Base-by-base conservation (phyloP, 2,329 filamentous ascomycete species). In the Ampelomyces quisqualis region DNA sequence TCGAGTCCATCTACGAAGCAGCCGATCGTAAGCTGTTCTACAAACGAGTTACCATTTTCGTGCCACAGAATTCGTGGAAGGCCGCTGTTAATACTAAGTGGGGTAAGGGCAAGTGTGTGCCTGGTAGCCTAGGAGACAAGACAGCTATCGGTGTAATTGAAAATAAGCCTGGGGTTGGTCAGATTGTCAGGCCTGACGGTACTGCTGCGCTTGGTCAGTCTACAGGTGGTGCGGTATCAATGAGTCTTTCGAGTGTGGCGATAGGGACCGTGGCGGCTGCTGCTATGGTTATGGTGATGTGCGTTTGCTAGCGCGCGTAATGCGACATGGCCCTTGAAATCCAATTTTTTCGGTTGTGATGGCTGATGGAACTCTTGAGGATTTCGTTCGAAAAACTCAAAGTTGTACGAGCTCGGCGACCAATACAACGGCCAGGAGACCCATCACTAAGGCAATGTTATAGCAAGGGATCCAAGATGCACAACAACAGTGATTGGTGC, bases 1-100 rank as follows among this genome's bases (percentile, higher is more conserved):
- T 76, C 9, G 80, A 84, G 45, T 84, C 81, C 53, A 67, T 76
- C 4, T 77, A 78, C 43, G 75, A 81, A 47, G 72, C 78, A 2
- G 77, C 81, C 1, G 77, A 83, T 51, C 84, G 80, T 52, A 71
- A 77, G 7, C 55, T 82, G 15, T 84, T 76, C 52, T 81, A 76
- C 45, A 84, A 80, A 0, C 51, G 67, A 17, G 63, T 71, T 5
- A 80, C 77, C 57, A 53, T 77, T 24, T 60, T 66, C 7, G 68
- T 77, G 37, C 69, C 75, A 2, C 67, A 67, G 2, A 68, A 63
- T 9, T 58, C 77, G 14, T 84, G 80, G 80, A 66, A 67, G 24
- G 60, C 58, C 13, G 49, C 41, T 4, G 39, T 38, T 1, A 51
- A 60, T 34, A 43, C 38, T 0, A 46, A 49, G 41, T 60, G 57